Evolutionary conservation across 768 basidiomycete genomes (phyloP).

Genomic region (Coprinopsis strossmayeri): DNA sequence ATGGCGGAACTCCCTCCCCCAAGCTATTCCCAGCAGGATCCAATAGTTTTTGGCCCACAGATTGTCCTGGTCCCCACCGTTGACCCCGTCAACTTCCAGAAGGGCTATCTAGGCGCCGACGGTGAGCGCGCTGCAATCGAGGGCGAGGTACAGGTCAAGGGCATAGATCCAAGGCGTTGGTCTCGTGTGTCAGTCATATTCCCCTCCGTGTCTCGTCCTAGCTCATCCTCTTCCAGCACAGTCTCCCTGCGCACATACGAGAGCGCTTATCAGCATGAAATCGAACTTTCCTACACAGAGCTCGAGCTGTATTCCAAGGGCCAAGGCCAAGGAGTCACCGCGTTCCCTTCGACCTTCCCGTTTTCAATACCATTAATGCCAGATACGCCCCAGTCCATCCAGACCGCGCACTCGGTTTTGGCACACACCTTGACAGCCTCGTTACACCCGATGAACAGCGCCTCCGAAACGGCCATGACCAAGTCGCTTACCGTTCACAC

Average conservation of each 20-base stretch:
- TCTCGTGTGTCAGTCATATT: constrained; percentile 57
- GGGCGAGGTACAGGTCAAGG: constrained; percentile 84
- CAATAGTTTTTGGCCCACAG: constrained; percentile 41
- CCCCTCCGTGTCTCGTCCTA: not conserved
- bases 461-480: constrained; percentile 31
- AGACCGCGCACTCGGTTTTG: constrained; percentile 68
- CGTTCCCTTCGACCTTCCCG: constrained; percentile 57
- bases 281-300: constrained; percentile 60
- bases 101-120: constrained; percentile 79
- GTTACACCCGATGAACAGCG: constrained; percentile 45
- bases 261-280: constrained; percentile 48
- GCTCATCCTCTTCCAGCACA: constrained; percentile 35
- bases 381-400: constrained; percentile 80
- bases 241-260: constrained; percentile 65
- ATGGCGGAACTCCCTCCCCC: constrained; percentile 53
- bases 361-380: constrained; percentile 75
- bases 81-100: constrained; percentile 74
- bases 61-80: constrained; percentile 69
- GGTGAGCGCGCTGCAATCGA: constrained; percentile 79
- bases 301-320: constrained; percentile 45
- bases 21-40: constrained; percentile 50
- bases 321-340: constrained; percentile 17
- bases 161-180: constrained; percentile 51
- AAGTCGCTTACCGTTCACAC: constrained; percentile 66
- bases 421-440: constrained; percentile 65